These are phyloP conservation scores for Penicillium pulvis DNA, from an alignment of 495 filamentous ascomycete species.

Conservation along the genomic window DNA sequence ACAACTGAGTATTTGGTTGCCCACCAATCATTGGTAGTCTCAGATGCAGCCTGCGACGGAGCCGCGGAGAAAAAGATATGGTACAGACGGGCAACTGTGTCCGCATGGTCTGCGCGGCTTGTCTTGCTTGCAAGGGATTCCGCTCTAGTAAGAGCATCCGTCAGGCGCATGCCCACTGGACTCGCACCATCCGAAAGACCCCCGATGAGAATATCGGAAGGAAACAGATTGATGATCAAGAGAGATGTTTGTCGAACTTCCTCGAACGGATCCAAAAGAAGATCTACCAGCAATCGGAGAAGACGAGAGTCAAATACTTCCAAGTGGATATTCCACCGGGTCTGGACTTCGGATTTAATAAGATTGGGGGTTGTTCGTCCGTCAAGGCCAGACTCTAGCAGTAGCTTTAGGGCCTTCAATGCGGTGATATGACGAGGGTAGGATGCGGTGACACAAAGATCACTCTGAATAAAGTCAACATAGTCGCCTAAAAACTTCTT, in stretches of 20 bases:
- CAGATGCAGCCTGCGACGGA: slow-evolving; percentile 11
- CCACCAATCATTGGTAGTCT: slow-evolving; percentile 33
- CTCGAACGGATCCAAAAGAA: slow-evolving; percentile 86
- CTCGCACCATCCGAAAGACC: slow-evolving; percentile 11
- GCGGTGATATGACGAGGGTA: slow-evolving; percentile 88
- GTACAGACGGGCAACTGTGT: slow-evolving; percentile 72
- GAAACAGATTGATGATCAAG: slow-evolving; percentile 55
- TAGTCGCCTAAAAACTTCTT: slow-evolving; percentile 69
- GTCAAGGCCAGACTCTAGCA: slow-evolving; percentile 60
- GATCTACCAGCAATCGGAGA: slow-evolving; percentile 64
- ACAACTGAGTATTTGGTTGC: slow-evolving; percentile 45
- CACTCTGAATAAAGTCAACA: slow-evolving; percentile 64
- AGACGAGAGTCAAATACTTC: slow-evolving; percentile 56
- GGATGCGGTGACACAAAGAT: slow-evolving; percentile 73
- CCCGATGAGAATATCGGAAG: slow-evolving; percentile 25
- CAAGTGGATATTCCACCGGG: slow-evolving; percentile 52
- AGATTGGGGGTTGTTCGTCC: slow-evolving; percentile 32
- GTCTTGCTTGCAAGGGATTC: slow-evolving; percentile 62
- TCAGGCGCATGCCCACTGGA: slow-evolving; percentile 21
- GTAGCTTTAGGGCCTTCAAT: slow-evolving; percentile 62
- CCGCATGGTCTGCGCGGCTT: slow-evolving; percentile 82
- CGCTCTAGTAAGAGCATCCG: slow-evolving; percentile 38
- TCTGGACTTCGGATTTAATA: slow-evolving; percentile 27
- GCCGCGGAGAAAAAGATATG: slow-evolving; percentile 53
- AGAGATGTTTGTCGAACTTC: slow-evolving; percentile 76